Base-by-base conservation (phyloP, 192 early-diverging fungal genomes). In the Entrophospora sp. region DNA sequence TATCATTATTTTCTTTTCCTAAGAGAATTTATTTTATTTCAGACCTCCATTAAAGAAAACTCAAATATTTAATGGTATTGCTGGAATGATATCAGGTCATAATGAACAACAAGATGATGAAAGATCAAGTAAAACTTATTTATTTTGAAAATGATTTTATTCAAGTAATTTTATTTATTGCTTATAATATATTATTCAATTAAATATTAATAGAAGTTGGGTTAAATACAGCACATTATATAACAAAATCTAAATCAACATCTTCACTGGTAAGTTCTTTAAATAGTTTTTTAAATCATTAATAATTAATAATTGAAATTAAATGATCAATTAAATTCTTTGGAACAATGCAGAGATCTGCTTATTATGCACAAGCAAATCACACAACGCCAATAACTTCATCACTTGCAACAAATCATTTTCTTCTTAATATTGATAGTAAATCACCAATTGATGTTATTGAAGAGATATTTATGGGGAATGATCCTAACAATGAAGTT, bases 31-130 rank as follows among this genome's bases (percentile, higher is more conserved):
- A n/a, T n/a, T n/a, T n/a, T n/a, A n/a, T n/a, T n/a, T n/a, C n/a
- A n/a, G n/a, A 6, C 73, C 73, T 16, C 74, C 69, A 5, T 34
- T 75, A 28, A 71, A 71, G 22, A 67, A 65, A 46, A 43, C 68
- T 28, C 70, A 71, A 34, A 57, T 75, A 43, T 71, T 71, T 40
- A 27, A 27, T 27, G 53, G 53, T 34, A 56, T 56, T 24, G 28
- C 53, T 24, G 53, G 53, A 7, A 56, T 56, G 28, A 56, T 56
- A 56, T 20, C 53, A 34, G 53, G 28, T 13, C 18, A 27, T 6
- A 56, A 56, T 6, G 53, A 56, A 18, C 53, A 27, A 10, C 53
- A 56, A 18, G 53, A 56, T 56, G 53, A 56, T 34, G 24, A 56
- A 34, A 56, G 53, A 56, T 56, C 53, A 28, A 56, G 53, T 56